Evolutionary conservation across 805 yeast genomes (phyloP).

Genomic region (Candida quercuum): DNA sequence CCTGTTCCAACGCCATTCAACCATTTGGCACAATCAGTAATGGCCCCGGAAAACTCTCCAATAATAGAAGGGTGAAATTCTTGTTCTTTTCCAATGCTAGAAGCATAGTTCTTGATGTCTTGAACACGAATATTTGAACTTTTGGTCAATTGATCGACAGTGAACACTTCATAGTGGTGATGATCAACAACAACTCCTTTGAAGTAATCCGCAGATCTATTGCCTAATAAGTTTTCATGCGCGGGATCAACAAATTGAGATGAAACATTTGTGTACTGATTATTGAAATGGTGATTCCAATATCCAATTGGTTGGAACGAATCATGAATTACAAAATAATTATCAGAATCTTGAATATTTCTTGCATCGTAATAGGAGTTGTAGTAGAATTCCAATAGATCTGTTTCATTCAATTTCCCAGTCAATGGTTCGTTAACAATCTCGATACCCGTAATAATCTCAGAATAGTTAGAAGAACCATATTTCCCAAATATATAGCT

Average conservation of each 20-base stretch:
- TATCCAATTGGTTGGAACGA: constrained; percentile 53
- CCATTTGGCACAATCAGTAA: constrained; percentile 65
- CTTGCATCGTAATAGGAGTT: constrained; percentile 27
- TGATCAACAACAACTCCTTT: constrained; percentile 72
- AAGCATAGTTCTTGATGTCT: constrained; percentile 29
- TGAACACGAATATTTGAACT: constrained; percentile 28
- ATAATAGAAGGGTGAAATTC: constrained; percentile 47
- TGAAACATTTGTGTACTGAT: constrained; percentile 23
- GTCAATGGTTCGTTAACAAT: constrained; percentile 71
- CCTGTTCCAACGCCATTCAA: constrained; percentile 61
- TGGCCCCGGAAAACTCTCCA: constrained; percentile 71
- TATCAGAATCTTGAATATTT: constrained; percentile 16
- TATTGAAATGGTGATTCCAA: constrained; percentile 45
- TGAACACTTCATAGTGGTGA: constrained; percentile 87
- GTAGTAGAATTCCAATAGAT: constrained; percentile 28
- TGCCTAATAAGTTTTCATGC: too few relatives aligned
- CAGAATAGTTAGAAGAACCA: constrained; percentile 41
- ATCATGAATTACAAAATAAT: constrained; percentile 56
- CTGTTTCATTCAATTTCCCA: constrained; percentile 36
- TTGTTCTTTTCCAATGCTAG: constrained; percentile 22
- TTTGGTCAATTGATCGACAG: constrained; percentile 51
- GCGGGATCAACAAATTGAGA: constrained; percentile 23
- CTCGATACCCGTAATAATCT: constrained; percentile 65
- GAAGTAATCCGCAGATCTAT: constrained; percentile 39
- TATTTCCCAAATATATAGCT: constrained; percentile 46